Evolutionary conservation across 2,329 filamentous ascomycete genomes (phyloP).

Genomic region (Rosellinia necatrix): DNA sequence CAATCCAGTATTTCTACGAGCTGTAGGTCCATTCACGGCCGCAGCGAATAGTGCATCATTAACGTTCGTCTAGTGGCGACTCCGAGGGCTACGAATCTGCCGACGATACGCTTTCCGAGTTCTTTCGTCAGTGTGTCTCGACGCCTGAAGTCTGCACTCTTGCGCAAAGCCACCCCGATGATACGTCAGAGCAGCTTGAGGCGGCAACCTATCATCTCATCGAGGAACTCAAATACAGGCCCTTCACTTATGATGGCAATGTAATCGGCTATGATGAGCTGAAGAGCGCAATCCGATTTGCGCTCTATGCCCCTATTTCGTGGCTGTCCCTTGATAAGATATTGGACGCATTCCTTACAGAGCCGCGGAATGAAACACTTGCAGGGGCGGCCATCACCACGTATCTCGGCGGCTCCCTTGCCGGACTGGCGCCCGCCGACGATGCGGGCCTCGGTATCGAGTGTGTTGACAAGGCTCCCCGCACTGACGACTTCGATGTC

Average conservation of each 20-base stretch:
- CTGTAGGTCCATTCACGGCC: slow-evolving; percentile 20
- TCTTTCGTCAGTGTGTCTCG: slow-evolving; percentile 38
- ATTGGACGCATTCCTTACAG: slow-evolving; percentile 24
- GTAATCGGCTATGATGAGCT: slow-evolving; percentile 36
- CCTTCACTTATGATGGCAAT: slow-evolving; percentile 31
- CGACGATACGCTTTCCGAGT: slow-evolving; percentile 38
- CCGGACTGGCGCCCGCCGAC: background rate
- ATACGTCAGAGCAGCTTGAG: slow-evolving; percentile 46
- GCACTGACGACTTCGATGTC: slow-evolving; percentile 36
- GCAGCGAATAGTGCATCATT: background rate
- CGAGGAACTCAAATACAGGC: slow-evolving; percentile 37
- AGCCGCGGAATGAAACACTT: slow-evolving; percentile 20
- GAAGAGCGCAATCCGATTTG: slow-evolving; percentile 25
- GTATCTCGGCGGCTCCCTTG: background rate
- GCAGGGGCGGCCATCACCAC: background rate
- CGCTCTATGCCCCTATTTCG: slow-evolving; percentile 30
- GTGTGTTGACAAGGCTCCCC: slow-evolving; percentile 42
- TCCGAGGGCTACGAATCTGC: slow-evolving; percentile 33
- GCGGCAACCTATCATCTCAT: slow-evolving; percentile 43
- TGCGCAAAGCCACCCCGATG: slow-evolving; percentile 33
- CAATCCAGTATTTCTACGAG: slow-evolving; percentile 41
- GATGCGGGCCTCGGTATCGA: slow-evolving; percentile 38
- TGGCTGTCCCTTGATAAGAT: slow-evolving; percentile 25
- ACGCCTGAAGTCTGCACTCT: slow-evolving; percentile 37
- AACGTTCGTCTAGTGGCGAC: slow-evolving; percentile 24